These are phyloP conservation scores for Coniochaeta prunicola DNA, from an alignment of 2,329 filamentous ascomycete species.

Conservation along the genomic window DNA sequence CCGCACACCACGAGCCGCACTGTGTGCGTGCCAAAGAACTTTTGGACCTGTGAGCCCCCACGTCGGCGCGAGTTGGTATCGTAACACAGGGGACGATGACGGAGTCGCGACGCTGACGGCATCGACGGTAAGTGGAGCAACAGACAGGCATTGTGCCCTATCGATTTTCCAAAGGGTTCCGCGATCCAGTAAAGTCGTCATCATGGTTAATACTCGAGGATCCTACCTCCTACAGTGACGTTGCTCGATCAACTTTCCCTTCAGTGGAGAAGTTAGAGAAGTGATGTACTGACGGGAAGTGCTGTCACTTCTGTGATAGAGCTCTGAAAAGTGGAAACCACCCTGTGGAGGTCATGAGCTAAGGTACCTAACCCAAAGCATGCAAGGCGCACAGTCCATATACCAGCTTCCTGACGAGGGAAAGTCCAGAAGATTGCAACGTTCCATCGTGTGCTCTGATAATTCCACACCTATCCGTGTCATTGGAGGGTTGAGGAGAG, in stretches of 20 bases:
- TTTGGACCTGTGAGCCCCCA: background rate
- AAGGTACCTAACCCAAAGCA: background rate
- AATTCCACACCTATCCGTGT: background rate
- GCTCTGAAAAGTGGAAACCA: too few species aligned
- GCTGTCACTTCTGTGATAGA: too few species aligned
- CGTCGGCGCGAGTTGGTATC: background rate
- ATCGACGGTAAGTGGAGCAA: background rate
- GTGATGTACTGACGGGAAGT: too few species aligned
- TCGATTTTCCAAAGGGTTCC: background rate
- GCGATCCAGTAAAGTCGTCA: background rate
- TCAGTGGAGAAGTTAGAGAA: background rate
- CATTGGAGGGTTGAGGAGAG: background rate
- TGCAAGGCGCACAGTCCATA: background rate
- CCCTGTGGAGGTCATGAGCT: too few species aligned
- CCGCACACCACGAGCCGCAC: background rate
- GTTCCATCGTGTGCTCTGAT: slow-evolving; percentile 11
- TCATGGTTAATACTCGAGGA: background rate
- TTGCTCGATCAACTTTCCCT: background rate
- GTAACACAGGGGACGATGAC: too few species aligned
- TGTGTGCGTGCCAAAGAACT: background rate
- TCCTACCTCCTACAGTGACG: background rate
- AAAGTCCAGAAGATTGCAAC: slow-evolving; percentile 14
- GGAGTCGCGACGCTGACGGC: background rate
- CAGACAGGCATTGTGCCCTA: background rate
- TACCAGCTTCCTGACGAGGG: background rate